These are phyloP conservation scores for Casuarina glauca DNA, from an alignment of 306 rosid species.

Conservation along the genomic window DNA sequence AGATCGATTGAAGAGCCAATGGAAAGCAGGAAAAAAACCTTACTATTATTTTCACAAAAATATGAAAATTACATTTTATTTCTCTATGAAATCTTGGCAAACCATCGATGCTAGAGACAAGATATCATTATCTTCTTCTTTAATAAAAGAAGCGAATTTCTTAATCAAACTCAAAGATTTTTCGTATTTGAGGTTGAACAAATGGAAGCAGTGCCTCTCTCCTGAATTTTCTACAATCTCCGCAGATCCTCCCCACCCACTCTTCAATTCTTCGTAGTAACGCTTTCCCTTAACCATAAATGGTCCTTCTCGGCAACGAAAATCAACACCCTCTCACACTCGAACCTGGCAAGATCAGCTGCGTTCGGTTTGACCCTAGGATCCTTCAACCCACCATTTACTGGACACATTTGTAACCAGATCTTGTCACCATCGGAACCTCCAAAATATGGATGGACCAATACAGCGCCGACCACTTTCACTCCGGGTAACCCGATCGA, in stretches of 20 bases:
- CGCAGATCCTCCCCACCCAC: slow-evolving; percentile 34
- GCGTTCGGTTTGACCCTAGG: slow-evolving; percentile 28
- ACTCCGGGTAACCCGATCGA: background rate
- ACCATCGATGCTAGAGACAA: too few relatives aligned
- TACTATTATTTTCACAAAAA: too few relatives aligned
- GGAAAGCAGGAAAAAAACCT: too few relatives aligned
- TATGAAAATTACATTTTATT: too few relatives aligned
- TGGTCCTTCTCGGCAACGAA: slow-evolving; percentile 34
- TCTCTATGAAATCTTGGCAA: too few relatives aligned
- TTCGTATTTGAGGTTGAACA: slow-evolving; percentile 20
- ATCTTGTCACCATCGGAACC: background rate
- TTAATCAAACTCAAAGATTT: slow-evolving; percentile 27
- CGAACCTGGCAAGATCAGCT: slow-evolving; percentile 22
- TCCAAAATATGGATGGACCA: slow-evolving; percentile 33
- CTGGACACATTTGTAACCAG: slow-evolving; percentile 25
- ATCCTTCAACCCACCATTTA: slow-evolving; percentile 28
- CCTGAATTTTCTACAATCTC: slow-evolving; percentile 31
- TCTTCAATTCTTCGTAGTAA: slow-evolving; percentile 23
- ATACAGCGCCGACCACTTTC: slow-evolving; percentile 18
- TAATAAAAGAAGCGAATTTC: slow-evolving; percentile 18
- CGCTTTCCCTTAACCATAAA: slow-evolving; percentile 23
- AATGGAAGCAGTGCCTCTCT: slow-evolving; percentile 34
- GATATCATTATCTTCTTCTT: background rate
- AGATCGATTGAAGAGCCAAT: too few relatives aligned
- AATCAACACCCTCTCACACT: slow-evolving; percentile 24